Base-by-base conservation (phyloP, 306 rosid genomes). In the Fragaria iinumae region DNA sequence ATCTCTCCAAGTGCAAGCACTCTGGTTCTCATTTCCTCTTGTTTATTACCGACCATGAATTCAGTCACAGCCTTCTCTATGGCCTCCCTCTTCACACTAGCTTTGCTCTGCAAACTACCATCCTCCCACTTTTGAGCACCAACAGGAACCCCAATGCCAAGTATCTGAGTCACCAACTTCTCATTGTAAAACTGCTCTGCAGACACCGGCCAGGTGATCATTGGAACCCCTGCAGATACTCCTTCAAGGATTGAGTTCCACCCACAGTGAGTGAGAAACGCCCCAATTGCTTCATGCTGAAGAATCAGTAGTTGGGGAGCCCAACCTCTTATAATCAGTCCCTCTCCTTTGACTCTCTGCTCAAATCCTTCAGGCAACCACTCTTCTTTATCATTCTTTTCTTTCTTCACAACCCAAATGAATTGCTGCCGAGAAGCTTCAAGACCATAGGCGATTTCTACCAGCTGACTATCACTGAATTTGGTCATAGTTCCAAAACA, bases 401-500 rank as follows among this genome's bases (percentile, higher is more conserved):
- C 70, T 67, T 21, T 77, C 18, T 23, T 81, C 45, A 88, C 88
- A 0, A 82, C 96, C 89, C 89, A 85, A 0, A 90, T 75, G 82
- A 88, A 90, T 2, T 76, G 23, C 16, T 85, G 72, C 23, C 62
- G 81, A 0, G 87, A 85, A n/a, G 85, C 86, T 64, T 90, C 91
- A 6, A 87, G 91, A 25, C 85, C 91, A 11, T 18, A 29, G 0
- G 93, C 90, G 20, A 88, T 85, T 4, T 88, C 88, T 50, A 39
- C 69, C 2, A 88, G 84, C 65, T 90, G 92, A 18, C 81, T 80
- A 59, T 88, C 76, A 2, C 3, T 48, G 2, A 90, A 63, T 0
- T 25, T 6, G 11, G 74, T 25, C 41, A 75, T 2, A 14, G 82
- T 88, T 74, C 88, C 93, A 25, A 85, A 88, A 50, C 88, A 83